Conservation (phyloP, 2,329 filamentous ascomycete genomes). For the Calonectria pauciramosa region DNA sequence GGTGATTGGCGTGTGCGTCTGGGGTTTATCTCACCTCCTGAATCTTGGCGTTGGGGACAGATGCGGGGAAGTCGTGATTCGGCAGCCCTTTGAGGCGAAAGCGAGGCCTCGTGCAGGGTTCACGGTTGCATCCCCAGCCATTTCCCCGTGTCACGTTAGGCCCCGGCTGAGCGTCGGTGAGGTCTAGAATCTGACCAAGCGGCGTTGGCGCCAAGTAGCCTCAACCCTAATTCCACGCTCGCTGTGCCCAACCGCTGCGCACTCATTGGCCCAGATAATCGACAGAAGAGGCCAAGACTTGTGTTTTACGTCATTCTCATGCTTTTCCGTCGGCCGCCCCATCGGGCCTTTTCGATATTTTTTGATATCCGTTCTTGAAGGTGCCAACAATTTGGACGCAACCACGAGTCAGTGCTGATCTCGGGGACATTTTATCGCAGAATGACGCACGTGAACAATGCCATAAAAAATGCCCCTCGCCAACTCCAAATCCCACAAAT, state of each 20-base stretch:
- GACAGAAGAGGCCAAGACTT: background rate
- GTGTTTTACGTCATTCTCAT: background rate
- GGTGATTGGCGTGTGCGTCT: background rate
- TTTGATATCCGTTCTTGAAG: background rate
- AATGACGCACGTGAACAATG: background rate
- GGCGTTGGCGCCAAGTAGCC: background rate
- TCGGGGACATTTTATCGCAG: background rate
- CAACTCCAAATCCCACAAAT: background rate
- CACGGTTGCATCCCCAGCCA: slow-evolving; percentile 2
- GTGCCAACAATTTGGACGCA: background rate
- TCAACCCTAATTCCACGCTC: slow-evolving; percentile 1
- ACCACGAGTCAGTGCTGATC: background rate
- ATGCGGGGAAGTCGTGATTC: background rate
- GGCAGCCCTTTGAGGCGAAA: background rate
- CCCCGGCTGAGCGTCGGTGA: background rate
- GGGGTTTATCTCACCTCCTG: slow-evolving; percentile 7
- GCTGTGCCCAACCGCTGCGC: background rate
- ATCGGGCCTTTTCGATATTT: background rate
- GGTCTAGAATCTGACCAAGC: slow-evolving; percentile 10
- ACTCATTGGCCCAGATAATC: background rate
- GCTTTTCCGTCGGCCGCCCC: background rate
- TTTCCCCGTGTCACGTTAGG: background rate
- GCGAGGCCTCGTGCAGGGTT: background rate
- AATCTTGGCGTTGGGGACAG: background rate
- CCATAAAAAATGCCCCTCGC: background rate